A percentile compares a stretch with the other conserved stretches of the same genome.
Evolutionary conservation across 345 rosid genomes (phyloP).

Genomic region (Punica granatum): DNA sequence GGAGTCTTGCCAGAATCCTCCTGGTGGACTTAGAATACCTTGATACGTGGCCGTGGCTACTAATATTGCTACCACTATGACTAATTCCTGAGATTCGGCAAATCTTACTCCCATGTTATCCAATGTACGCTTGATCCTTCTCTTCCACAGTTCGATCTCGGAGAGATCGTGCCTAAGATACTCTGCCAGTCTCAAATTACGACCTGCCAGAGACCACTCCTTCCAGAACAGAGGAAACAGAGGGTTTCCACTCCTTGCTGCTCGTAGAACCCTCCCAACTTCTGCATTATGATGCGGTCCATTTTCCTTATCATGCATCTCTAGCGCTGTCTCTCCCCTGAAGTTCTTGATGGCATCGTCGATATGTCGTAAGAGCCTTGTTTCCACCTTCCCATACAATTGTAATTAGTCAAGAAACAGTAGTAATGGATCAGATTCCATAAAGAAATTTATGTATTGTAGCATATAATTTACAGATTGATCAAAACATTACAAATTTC

Average conservation of each 20-base stretch:
- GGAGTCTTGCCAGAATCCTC: slow-evolving; percentile 10
- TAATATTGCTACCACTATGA: slow-evolving; percentile 9
- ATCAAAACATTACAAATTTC: too few relatives aligned
- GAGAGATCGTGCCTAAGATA: too few relatives aligned
- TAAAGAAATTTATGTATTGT: too few relatives aligned
- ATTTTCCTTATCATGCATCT: background rate
- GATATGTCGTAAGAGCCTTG: background rate
- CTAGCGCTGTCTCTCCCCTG: slow-evolving; percentile 3
- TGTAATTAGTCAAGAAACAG: too few relatives aligned
- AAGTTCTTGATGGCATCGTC: slow-evolving; percentile 6
- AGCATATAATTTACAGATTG: too few relatives aligned
- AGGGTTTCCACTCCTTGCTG: background rate
- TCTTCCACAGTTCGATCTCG: background rate
- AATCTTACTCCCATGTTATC: slow-evolving; percentile 2
- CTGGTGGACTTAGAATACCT: slow-evolving; percentile 5
- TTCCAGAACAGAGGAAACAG: background rate
- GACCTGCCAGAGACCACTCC: background rate
- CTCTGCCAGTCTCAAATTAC: too few relatives aligned
- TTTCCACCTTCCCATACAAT: background rate
- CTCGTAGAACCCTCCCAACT: background rate
- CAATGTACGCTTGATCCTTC: background rate
- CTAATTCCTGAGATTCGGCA: background rate
- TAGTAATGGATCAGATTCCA: too few relatives aligned
- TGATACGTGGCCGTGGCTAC: slow-evolving; percentile 10
- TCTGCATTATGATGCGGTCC: background rate